A percentile compares a stretch with the other conserved stretches of the same genome.
Evolutionary conservation across 2,329 filamentous ascomycete species (phyloP).

Genomic region (Stylonectria norvegica): DNA sequence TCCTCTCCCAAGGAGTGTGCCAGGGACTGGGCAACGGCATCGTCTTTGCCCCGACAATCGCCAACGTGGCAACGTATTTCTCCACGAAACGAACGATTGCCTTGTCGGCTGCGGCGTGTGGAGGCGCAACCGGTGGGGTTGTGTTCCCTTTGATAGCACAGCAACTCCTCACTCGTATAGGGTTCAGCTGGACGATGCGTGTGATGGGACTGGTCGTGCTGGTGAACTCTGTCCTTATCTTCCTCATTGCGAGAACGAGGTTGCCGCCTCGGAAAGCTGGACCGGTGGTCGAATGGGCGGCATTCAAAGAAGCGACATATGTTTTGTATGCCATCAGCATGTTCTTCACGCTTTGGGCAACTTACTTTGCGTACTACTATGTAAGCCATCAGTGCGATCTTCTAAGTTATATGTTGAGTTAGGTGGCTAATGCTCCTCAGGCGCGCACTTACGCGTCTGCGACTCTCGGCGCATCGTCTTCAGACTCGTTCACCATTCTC

Average conservation of each 20-base stretch:
- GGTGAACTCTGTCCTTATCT: constrained; percentile 36
- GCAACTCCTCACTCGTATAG: constrained; percentile 55
- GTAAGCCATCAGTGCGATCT: constrained; percentile 21
- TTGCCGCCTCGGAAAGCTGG: constrained; percentile 48
- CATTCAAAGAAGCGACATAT: constrained; percentile 50
- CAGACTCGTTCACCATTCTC: constrained; percentile 54
- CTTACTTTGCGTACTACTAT: constrained; percentile 50
- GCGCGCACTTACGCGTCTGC: constrained; percentile 39
- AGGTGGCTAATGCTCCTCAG: no score
- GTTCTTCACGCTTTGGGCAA: constrained; percentile 44
- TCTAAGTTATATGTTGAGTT: constrained; percentile 1
- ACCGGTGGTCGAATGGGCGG: constrained; percentile 47
- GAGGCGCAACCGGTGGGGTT: constrained; percentile 59
- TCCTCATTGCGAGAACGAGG: constrained; percentile 44
- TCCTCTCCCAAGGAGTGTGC: constrained; percentile 54
- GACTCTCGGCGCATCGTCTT: constrained; percentile 44
- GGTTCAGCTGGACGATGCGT: constrained; percentile 64
- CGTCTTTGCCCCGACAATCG: constrained; percentile 51
- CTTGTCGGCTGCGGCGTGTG: constrained; percentile 56
- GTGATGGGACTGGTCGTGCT: constrained; percentile 59
- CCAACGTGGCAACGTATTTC: constrained; percentile 61
- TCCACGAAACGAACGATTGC: constrained; percentile 56
- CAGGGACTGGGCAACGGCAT: constrained; percentile 54
- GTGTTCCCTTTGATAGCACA: constrained; percentile 58
- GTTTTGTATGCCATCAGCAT: constrained; percentile 31